Evolutionary conservation across 768 basidiomycete genomes (phyloP).

Genomic region (Mycena chlorophos): DNA sequence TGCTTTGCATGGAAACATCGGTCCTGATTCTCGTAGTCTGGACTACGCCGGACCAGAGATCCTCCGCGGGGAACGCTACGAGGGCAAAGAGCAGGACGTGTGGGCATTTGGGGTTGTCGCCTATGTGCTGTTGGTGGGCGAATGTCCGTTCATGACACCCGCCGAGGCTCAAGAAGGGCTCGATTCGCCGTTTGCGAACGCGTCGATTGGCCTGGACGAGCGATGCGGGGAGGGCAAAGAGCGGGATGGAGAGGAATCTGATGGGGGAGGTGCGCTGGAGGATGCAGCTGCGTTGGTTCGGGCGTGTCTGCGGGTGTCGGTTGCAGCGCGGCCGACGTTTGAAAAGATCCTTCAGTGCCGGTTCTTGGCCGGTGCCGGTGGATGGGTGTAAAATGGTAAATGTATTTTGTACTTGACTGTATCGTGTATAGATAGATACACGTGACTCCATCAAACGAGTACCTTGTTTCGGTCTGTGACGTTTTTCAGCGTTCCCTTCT

Average conservation of each 20-base stretch:
- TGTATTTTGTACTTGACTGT: neutral
- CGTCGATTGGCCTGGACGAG: constrained; percentile 76
- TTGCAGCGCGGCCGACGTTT: constrained; percentile 79
- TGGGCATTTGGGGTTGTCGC: constrained; percentile 98
- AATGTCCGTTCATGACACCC: constrained; percentile 89
- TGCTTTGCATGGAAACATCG: constrained; percentile 4
- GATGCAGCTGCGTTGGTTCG: constrained; percentile 85
- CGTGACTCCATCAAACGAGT: too few species aligned
- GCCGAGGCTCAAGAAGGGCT: constrained; percentile 89
- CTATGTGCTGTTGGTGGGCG: constrained; percentile 89
- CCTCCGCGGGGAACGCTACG: constrained; percentile 88
- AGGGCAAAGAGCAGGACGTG: constrained; percentile 95
- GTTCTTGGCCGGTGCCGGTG: constrained; percentile 75
- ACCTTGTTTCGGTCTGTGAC: too few species aligned
- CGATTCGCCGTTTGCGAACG: constrained; percentile 70
- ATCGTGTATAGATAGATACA: neutral
- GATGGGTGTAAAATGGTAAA: constrained; percentile 55
- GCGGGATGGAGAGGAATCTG: constrained; percentile 70
- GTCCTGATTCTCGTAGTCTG: constrained; percentile 46
- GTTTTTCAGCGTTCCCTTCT: constrained; percentile 44
- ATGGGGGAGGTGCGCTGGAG: constrained; percentile 81
- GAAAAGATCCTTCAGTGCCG: constrained; percentile 76
- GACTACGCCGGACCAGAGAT: constrained; percentile 98
- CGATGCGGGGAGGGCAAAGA: constrained; percentile 76
- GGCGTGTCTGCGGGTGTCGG: constrained; percentile 81